Conservation (phyloP, 495 filamentous ascomycete genomes). For the Penicillium atrosanguineum region DNA sequence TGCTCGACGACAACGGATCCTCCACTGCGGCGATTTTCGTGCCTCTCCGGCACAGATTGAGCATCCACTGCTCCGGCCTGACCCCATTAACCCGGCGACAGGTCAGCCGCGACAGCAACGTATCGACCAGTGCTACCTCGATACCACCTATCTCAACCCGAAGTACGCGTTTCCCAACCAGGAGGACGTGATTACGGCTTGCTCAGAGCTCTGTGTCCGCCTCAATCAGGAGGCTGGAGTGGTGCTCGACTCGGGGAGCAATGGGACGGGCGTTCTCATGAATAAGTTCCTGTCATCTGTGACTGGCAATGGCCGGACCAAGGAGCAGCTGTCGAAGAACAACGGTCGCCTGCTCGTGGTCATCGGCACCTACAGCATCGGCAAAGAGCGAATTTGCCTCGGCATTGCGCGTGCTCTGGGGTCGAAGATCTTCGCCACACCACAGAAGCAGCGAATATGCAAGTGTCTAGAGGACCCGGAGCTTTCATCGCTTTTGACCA, state of each 20-base stretch:
- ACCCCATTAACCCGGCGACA: slow-evolving; percentile 63
- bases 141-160: slow-evolving; percentile 95
- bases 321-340: slow-evolving; percentile 6
- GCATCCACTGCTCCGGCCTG: slow-evolving; percentile 77
- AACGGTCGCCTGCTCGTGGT: slow-evolving; percentile 80
- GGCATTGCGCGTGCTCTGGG: slow-evolving; percentile 84
- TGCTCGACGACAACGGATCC: slow-evolving; percentile 64
- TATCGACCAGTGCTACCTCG: slow-evolving; percentile 92
- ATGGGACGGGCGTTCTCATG: slow-evolving; percentile 54
- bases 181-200: slow-evolving; percentile 79
- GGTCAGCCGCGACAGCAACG: slow-evolving; percentile 75
- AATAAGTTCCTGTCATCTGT: slow-evolving; percentile 54
- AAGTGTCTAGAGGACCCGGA: slow-evolving; percentile 81
- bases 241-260: slow-evolving; percentile 37
- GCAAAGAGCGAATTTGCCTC: slow-evolving; percentile 93
- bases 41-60: slow-evolving; percentile 82
- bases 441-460: slow-evolving; percentile 80
- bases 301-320: slow-evolving; percentile 8
- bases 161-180: slow-evolving; percentile 94
- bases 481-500: slow-evolving; percentile 71
- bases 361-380: slow-evolving; percentile 95
- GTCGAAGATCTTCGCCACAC: slow-evolving; percentile 86
- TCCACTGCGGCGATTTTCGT: slow-evolving; percentile 96
- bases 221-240: slow-evolving; percentile 57
- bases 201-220: slow-evolving; percentile 80